Evolutionary conservation across 2,329 filamentous ascomycete genomes (phyloP), one percentile per base, ranked within the genome.

Genomic region (Hypomyces perniciosus): DNA sequence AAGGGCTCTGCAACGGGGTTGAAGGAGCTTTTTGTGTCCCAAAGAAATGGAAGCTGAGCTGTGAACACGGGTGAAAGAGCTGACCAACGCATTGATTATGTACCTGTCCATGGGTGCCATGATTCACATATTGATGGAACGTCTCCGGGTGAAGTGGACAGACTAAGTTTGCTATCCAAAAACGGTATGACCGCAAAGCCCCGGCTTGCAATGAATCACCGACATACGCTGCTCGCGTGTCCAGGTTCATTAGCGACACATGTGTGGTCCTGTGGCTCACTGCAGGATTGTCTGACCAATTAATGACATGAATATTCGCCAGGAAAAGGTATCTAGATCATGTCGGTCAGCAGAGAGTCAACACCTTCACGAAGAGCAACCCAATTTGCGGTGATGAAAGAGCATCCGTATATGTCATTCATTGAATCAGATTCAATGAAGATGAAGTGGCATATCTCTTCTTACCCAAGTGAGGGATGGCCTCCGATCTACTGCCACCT

Each of bases 101-200:
- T 52, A 52, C 40, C 26, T 41, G 12, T 48, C 4, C 27, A 27
- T 4, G 6, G 9, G 9, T 29, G 41, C 30, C 41, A 48, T 52
- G 50, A 52, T 52, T 52, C 50, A 52, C 39, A 13, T 40, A 12
- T n/a, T 26, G 29, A 44, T n/a, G n/a, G 10, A 20, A 20, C 41
- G 6, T 8, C 6, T 13, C 28, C 26, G 35, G 12, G 34, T 27
- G 31, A 39, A 37, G 35, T 8, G 20, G 2, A 39, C 50, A 35
- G 39, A 40, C n/a, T 31, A 28, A 37, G 39, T 13, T 20, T 29
- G 41, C 20, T 28, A 27, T 12, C 4, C 12, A 35, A 35, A 26
- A 13, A 12, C 28, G 6, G 10, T 44, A 35, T 46, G 37, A 12
- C 10, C 41, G 35, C 30, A 3, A 20, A 13, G 37, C 4, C 43